phyloP scores from a whole-genome alignment of 139 green algal genomes.

The Micractinium sp. region DNA sequence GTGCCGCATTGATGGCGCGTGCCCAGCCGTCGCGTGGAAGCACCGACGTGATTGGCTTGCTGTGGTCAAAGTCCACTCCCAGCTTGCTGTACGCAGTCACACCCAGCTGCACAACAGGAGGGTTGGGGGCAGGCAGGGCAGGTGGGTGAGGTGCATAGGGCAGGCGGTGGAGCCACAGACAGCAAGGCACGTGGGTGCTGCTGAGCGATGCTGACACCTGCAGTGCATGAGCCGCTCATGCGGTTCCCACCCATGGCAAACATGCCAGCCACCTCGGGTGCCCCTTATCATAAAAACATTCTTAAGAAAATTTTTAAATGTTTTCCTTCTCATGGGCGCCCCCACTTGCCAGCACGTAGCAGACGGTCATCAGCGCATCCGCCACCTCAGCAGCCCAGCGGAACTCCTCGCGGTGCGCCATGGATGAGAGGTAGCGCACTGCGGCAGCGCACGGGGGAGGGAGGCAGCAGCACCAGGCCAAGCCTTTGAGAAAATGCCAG shows the following conservation, averaged over 20 bases:
- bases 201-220: background rate
- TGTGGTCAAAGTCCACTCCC: constrained; percentile 42
- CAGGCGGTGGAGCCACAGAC: background rate
- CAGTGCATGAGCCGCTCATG: background rate
- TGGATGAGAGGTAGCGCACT: constrained; percentile 50
- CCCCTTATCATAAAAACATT: no score
- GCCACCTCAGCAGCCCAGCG: constrained; percentile 21
- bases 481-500: background rate
- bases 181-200: background rate
- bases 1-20: constrained; percentile 46
- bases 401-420: constrained; percentile 41
- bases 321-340: no score
- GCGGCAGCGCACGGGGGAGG: background rate
- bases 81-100: constrained; percentile 47
- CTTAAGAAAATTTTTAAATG: no score
- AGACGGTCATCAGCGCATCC: constrained; percentile 40
- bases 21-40: constrained; percentile 44
- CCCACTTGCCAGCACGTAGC: constrained; percentile 45
- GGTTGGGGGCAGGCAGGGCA: background rate
- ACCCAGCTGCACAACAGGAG: background rate
- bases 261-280: no score
- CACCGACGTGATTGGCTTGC: constrained; percentile 52
- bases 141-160: background rate
- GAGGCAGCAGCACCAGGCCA: no score
- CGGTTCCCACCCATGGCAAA: background rate